Percentiles rank a stretch among this genome's conserved stretches.
Conservation (phyloP, 768 basidiomycete genomes). For the Gloeostereum incarnatum region DNA sequence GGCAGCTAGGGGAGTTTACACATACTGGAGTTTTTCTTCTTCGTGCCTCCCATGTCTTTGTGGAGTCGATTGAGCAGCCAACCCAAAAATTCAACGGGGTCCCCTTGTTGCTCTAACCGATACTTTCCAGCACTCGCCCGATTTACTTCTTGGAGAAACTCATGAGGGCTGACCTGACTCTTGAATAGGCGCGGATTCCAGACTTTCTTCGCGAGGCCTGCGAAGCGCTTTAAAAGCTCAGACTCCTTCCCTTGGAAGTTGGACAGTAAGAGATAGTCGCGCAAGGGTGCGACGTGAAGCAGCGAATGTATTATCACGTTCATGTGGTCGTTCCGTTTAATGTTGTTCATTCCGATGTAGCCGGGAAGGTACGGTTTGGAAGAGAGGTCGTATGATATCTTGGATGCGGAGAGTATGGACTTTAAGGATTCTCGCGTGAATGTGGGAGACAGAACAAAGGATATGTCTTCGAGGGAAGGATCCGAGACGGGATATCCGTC, state of each 20-base stretch:
- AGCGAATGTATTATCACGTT: slow-evolving; percentile 95
- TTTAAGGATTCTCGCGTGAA: slow-evolving; percentile 59
- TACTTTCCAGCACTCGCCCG: slow-evolving; percentile 86
- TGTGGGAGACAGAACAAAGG: slow-evolving; percentile 81
- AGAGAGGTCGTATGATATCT: slow-evolving; percentile 79
- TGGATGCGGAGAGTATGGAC: slow-evolving; percentile 49
- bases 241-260: slow-evolving; percentile 65
- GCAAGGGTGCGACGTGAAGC: slow-evolving; percentile 82
- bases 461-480: slow-evolving; percentile 92
- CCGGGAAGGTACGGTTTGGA: slow-evolving; percentile 83
- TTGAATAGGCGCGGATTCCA: slow-evolving; percentile 98
- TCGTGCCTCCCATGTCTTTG: slow-evolving; percentile 90
- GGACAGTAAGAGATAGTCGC: slow-evolving; percentile 79
- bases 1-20: slow-evolving; percentile 11
- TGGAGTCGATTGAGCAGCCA: slow-evolving; percentile 95
- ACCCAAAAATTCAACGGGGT: slow-evolving; percentile 91
- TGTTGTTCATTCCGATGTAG: slow-evolving; percentile 95
- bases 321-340: slow-evolving; percentile 95
- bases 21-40: slow-evolving; percentile 84
- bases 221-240: slow-evolving; percentile 85
- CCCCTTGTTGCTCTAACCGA: slow-evolving; percentile 88
- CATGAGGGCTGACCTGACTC: slow-evolving; percentile 97
- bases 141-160: slow-evolving; percentile 95
- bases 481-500: slow-evolving; percentile 96
- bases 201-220: slow-evolving; percentile 80